Evolutionary conservation across 352 stramenopile species (phyloP), one percentile per base, ranked within the genome.

Genomic region (Phytopythium ostracodes): DNA sequence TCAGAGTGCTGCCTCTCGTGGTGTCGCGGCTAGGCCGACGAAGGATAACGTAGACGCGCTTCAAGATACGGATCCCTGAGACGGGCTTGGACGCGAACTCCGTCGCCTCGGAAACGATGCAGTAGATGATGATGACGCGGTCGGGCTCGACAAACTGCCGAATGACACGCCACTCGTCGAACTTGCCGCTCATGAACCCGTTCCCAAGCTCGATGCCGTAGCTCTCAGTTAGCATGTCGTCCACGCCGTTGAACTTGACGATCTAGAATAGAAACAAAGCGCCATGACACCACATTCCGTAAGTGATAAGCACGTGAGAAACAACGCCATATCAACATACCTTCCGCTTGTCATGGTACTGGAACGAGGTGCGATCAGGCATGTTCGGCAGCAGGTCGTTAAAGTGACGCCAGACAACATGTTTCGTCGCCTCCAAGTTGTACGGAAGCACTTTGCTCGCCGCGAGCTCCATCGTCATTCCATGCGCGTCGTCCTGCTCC

Each of bases 321-420:
- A 64, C 75, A 12, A 64, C 62, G 71, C 63, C 6, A 81, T 62
- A 70, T 14, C 77, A 51, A 5, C 73, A 63, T 31, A 82, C 76
- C 73, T 77, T 72, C 4, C 67, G 61, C 43, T 86, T 60, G n/a
- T 81, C 76, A 17, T 80, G 65, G 52, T 84, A 86, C 20, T 74
- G 61, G 31, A 73, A 81, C 15, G 31, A 38, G 4, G 31, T 44
- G 29, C 52, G 52, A 33, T 58, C 52, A 2, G 52, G 52, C 52
- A 58, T 58, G 1, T 33, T 20, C 11, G 31, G 35, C 4, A 47
- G n/a, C 29, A 38, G n/a, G 33, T 58, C 27, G 12, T 22, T 51
- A 59, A 70, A 75, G 50, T 75, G 68, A 20, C 64, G 57, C 64
- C 68, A 75, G 43, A 67, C 65, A 2, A 53, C 60, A 0, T 38